phyloP scores from a whole-genome alignment of 2,329 filamentous ascomycete species.

The Xylariaceae sp. region DNA sequence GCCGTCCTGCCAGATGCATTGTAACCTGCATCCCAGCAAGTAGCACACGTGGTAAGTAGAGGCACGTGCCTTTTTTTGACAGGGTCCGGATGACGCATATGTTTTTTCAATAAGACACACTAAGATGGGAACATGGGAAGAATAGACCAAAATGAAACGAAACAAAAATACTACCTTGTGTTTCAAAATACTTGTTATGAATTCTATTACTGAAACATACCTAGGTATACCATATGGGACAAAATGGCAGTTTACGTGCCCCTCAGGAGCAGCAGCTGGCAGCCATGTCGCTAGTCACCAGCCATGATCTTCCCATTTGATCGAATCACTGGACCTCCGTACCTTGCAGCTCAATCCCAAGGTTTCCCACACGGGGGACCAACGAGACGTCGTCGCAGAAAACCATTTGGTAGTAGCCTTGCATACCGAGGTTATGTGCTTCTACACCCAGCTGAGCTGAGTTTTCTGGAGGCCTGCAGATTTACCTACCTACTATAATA shows the following conservation, averaged over 20 bases:
- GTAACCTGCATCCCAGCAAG: constrained; percentile 18
- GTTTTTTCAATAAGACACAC: too few species aligned
- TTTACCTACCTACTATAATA: background rate
- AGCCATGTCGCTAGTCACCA: too few species aligned
- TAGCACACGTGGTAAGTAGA: constrained; percentile 15
- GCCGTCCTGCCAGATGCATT: constrained; percentile 2
- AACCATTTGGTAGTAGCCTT: too few species aligned
- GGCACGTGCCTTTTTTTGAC: constrained; percentile 22
- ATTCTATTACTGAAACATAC: background rate
- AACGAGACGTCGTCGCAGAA: background rate
- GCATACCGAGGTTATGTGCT: too few species aligned
- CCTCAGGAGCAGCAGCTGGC: too few species aligned
- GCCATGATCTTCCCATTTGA: too few species aligned
- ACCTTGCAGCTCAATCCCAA: constrained; percentile 4
- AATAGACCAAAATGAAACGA: background rate
- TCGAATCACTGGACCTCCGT: too few species aligned
- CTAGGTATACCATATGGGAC: background rate
- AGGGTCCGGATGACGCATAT: constrained; percentile 4
- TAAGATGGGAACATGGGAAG: too few species aligned
- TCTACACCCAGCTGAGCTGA: too few species aligned
- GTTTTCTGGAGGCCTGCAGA: background rate
- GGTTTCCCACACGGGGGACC: background rate
- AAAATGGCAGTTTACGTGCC: background rate
- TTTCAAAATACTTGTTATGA: background rate
- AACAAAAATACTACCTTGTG: background rate